Evolutionary conservation across 2,329 filamentous ascomycete genomes (phyloP).

Genomic region (Sporothrix humicola): DNA sequence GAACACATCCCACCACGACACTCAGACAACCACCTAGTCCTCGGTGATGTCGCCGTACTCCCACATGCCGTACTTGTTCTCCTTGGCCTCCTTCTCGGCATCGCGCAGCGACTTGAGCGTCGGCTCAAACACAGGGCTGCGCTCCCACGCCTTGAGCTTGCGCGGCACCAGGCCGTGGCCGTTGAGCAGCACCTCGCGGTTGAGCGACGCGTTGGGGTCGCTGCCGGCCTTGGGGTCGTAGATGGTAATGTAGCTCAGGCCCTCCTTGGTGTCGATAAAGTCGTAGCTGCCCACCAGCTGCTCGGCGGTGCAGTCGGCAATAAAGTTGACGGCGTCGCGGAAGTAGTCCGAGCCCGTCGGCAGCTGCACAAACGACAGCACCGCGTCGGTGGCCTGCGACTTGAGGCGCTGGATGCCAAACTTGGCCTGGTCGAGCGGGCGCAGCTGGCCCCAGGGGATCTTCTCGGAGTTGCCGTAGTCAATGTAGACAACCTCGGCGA

Average conservation of each 20-base stretch:
- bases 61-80: conserved; percentile 86
- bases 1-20: too few species aligned
- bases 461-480: conserved; percentile 96
- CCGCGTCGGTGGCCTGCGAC: conserved; percentile 84
- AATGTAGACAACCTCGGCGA: conserved; percentile 89
- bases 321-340: conserved; percentile 74
- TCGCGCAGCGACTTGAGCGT: conserved; percentile 74
- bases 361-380: conserved; percentile 87
- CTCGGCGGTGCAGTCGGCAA: conserved; percentile 75
- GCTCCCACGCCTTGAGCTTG: conserved; percentile 92
- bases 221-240: conserved; percentile 74
- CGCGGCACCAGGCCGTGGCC: conserved; percentile 89
- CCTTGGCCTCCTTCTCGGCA: conserved; percentile 79
- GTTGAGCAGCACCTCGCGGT: conserved; percentile 81
- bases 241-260: conserved; percentile 82
- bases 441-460: conserved; percentile 81
- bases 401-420: conserved; percentile 84
- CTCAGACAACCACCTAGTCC: conserved; percentile 60
- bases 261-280: conserved; percentile 77
- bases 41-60: conserved; percentile 97
- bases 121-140: conserved; percentile 69
- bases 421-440: conserved; percentile 77
- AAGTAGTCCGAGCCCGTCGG: conserved; percentile 81
- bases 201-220: conserved; percentile 77
- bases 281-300: conserved; percentile 91